Base-by-base conservation (phyloP, 257 asterid species). In the Mitragyna speciosa region DNA sequence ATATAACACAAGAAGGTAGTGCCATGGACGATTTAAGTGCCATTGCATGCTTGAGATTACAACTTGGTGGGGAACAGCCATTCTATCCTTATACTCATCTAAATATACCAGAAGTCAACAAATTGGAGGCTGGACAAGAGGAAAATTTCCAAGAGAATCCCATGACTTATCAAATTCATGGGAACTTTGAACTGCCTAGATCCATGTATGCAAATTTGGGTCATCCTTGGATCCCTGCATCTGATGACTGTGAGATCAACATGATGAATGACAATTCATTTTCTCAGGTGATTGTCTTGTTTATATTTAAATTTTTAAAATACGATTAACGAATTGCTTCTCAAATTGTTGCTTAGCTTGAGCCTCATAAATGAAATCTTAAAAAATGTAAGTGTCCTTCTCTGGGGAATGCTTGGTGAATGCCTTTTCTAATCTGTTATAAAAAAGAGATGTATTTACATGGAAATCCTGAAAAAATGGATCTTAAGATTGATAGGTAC, bases 181-280 rank as follows among this genome's bases (percentile, higher is more conserved):
- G 83, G n/a, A 92, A 85, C 78, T 91, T 89, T 72, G 91, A 89
- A 56, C 88, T 87, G 47, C 88, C 85, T n/a, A 84, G 93, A 80
- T 86, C 93, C 56, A 77, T 88, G 43, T 90, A 86, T 75, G 86
- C 81, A 82, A 82, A 75, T 72, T 72, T 83, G 45, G 86, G 85
- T 16, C 86, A 83, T 70, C 78, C 83, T 70, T 86, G 92, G 87
- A 83, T 83, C 83, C 88, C 91, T 28, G 28, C 87, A 49, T 72
- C 88, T 45, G 89, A 85, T 49, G 73, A 88, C 5, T 85, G 88
- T 39, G 83, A 76, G 58, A 78, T 88, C 83, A 87, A 90, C 82
- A 83, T 81, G 86, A 88, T 92, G 0, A 86, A 88, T 54, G 87
- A 82, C 59, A 84, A 82, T 83, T 80, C 96, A 61, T 92, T 82